phyloP scores from a whole-genome alignment of 2,329 filamentous ascomycete species.

The Seiridium unicorne region DNA sequence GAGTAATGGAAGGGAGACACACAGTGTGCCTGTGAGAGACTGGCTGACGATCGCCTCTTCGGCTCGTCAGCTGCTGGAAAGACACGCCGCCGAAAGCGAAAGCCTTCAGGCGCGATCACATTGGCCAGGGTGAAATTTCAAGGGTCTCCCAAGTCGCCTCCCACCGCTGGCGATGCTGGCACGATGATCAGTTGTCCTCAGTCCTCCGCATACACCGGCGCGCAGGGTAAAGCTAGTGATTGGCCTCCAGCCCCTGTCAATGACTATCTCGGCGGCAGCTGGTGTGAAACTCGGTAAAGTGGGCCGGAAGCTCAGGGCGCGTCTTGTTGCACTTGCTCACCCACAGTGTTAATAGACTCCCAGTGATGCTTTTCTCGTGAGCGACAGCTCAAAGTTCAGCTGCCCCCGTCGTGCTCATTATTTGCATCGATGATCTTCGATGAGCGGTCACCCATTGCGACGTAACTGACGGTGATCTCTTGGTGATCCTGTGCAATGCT shows the following conservation, averaged over 20 bases:
- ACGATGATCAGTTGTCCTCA: constrained; percentile 3
- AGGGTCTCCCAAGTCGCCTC: neutral
- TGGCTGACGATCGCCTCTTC: no score
- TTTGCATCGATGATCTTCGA: neutral
- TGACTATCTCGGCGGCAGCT: constrained; percentile 10
- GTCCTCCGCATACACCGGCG: neutral
- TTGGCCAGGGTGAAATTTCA: neutral
- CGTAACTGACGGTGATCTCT: neutral
- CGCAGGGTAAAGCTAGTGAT: neutral
- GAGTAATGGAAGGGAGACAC: no score
- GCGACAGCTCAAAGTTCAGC: no score
- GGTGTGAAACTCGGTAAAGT: constrained; percentile 12
- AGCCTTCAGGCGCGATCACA: neutral
- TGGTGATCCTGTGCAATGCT: neutral
- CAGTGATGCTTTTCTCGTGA: neutral
- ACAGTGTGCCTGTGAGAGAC: no score
- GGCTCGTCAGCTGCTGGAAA: neutral
- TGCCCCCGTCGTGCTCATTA: neutral
- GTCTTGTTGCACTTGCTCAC: neutral
- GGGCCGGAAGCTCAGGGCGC: constrained; percentile 1
- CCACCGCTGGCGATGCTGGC: neutral
- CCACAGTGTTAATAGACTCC: neutral
- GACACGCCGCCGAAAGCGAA: neutral
- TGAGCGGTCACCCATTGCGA: neutral
- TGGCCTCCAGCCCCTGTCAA: constrained; percentile 6